phyloP scores from a whole-genome alignment of 106 monocot species.

The Apostasia ramifera region DNA sequence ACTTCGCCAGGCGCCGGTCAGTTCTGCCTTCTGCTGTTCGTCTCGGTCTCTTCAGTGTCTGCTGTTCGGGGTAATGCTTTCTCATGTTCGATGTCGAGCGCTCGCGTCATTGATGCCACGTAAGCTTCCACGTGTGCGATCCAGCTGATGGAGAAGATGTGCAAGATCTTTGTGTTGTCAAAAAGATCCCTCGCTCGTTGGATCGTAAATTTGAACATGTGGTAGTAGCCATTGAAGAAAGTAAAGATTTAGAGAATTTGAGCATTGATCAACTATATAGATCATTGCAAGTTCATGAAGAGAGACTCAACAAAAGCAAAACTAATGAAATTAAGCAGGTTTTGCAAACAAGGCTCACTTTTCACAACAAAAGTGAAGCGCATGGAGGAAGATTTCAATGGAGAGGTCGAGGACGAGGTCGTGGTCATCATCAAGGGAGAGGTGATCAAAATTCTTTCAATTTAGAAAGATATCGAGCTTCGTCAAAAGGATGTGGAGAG shows the following conservation, averaged over 20 bases:
- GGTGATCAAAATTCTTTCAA: too few species aligned
- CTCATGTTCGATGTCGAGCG: too few species aligned
- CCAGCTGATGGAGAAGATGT: neutral
- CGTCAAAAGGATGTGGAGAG: neutral
- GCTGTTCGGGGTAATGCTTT: too few species aligned
- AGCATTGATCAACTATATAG: neutral
- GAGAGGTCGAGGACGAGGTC: too few species aligned
- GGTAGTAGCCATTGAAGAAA: neutral
- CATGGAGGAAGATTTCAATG: too few species aligned
- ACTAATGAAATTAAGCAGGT: too few species aligned
- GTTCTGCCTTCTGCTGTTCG: too few species aligned
- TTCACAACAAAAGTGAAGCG: neutral
- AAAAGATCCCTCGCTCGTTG: neutral
- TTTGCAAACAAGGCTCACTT: neutral
- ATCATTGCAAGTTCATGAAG: neutral
- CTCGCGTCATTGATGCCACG: too few species aligned
- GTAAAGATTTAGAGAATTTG: neutral
- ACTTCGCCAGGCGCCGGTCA: too few species aligned
- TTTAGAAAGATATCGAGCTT: neutral
- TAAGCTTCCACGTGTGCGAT: too few species aligned
- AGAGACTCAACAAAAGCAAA: neutral
- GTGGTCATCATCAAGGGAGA: too few species aligned
- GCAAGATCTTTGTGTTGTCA: neutral
- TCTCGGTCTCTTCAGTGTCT: too few species aligned
- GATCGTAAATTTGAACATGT: neutral